Percentiles rank a stretch among this genome's conserved stretches.
phyloP scores from a whole-genome alignment of 106 monocot species.

The Cymbidium sinense region DNA sequence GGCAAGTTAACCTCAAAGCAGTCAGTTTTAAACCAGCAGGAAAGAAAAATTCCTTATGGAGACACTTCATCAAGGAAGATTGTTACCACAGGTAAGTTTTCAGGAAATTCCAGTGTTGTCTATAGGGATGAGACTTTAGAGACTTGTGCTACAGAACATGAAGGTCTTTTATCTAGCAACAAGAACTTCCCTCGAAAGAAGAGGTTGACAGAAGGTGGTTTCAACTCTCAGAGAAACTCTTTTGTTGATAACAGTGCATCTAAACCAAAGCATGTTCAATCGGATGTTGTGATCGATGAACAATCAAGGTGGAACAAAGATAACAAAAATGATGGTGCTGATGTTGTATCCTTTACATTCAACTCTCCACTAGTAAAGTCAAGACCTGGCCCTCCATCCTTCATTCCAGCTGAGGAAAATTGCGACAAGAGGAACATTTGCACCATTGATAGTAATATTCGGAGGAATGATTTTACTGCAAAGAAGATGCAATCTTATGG shows the following conservation, averaged over 20 bases:
- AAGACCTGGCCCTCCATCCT: slow-evolving; percentile 3
- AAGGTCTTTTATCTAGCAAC: slow-evolving; percentile 22
- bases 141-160: slow-evolving; percentile 15
- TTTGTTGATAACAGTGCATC: slow-evolving; percentile 15
- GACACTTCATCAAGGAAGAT: slow-evolving; percentile 31
- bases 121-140: slow-evolving; percentile 19
- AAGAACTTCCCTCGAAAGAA: slow-evolving; percentile 64
- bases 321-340: slow-evolving; percentile 29
- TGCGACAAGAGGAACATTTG: slow-evolving; percentile 20
- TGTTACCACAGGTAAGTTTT: slow-evolving; percentile 19
- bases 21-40: slow-evolving; percentile 30
- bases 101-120: slow-evolving; percentile 26
- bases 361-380: slow-evolving; percentile 51
- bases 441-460: slow-evolving; percentile 13
- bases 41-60: slow-evolving; percentile 26
- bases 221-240: slow-evolving; percentile 16
- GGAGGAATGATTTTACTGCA: slow-evolving; percentile 6
- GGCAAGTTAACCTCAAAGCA: slow-evolving; percentile 34
- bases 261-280: slow-evolving; percentile 21
- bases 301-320: slow-evolving; percentile 23
- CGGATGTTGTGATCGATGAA: slow-evolving; percentile 41
- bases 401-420: slow-evolving; percentile 20
- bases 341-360: slow-evolving; percentile 72
- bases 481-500: slow-evolving; percentile 22
- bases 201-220: slow-evolving; percentile 37